Conservation (phyloP, 352 stramenopile genomes). For the Globisporangium spinosum region DNA sequence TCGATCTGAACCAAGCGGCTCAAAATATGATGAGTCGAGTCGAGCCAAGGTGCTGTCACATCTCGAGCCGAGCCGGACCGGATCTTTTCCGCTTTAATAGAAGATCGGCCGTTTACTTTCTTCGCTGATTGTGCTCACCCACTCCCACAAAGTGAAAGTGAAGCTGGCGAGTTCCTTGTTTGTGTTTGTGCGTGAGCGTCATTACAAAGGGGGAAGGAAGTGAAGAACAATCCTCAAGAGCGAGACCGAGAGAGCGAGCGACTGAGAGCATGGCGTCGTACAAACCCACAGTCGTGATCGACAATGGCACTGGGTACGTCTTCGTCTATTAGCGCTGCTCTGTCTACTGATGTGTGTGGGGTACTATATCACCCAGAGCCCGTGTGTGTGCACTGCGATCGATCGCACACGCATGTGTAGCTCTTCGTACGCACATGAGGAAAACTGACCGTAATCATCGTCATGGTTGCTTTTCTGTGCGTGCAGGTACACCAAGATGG, state of each 20-base stretch:
- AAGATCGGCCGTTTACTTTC: background rate
- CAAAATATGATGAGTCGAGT: background rate
- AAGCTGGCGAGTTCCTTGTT: slow-evolving; percentile 8
- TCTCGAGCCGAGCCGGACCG: background rate
- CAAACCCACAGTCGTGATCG: slow-evolving; percentile 94
- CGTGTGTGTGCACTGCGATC: background rate
- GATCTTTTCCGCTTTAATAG: slow-evolving; percentile 8
- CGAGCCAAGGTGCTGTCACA: background rate
- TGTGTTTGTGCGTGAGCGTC: background rate
- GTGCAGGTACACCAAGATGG: slow-evolving; percentile 94
- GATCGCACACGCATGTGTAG: background rate
- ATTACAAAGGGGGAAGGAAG: slow-evolving; percentile 8
- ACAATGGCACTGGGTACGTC: slow-evolving; percentile 93
- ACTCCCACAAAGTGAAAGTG: slow-evolving; percentile 10
- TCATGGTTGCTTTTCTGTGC: background rate
- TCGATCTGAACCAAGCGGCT: too few species aligned
- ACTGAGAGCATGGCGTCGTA: slow-evolving; percentile 45
- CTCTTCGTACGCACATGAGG: slow-evolving; percentile 1
- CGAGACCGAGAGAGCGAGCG: background rate
- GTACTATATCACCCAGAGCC: background rate
- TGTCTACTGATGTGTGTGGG: background rate
- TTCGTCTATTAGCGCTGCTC: background rate
- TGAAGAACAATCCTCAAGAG: background rate
- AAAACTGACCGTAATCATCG: slow-evolving; percentile 10
- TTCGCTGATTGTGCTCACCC: background rate